Evolutionary conservation across 2,329 filamentous ascomycete genomes (phyloP).

Genomic region (Talaromyces sp.): DNA sequence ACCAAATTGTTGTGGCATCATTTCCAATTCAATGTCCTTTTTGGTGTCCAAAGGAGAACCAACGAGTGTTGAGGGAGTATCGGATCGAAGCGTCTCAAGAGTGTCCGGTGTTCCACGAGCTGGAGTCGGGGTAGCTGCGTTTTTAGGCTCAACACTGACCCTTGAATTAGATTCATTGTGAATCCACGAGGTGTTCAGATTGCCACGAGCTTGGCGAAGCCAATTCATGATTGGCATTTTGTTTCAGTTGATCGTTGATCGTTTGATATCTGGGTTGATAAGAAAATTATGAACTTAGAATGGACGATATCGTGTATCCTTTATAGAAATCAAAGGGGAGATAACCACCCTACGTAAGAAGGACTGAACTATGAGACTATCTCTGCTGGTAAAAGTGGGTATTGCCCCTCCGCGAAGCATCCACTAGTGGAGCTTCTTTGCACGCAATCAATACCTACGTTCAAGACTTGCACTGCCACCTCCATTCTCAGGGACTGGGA

Average conservation of each 20-base stretch:
- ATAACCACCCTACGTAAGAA: not conserved
- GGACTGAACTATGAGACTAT: slow-evolving; percentile 8
- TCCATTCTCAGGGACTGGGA: not conserved
- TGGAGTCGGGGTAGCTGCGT: slow-evolving; percentile 16
- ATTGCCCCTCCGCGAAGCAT: slow-evolving; percentile 6
- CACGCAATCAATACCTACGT: slow-evolving; percentile 12
- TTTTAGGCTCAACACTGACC: slow-evolving; percentile 12
- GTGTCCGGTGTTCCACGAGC: slow-evolving; percentile 9
- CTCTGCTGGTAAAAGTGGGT: slow-evolving; percentile 5
- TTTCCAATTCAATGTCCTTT: slow-evolving; percentile 22
- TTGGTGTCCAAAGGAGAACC: slow-evolving; percentile 20
- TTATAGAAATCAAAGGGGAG: slow-evolving; percentile 4
- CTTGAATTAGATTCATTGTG: slow-evolving; percentile 3
- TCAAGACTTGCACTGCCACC: not conserved
- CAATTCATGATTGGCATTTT: slow-evolving; percentile 22
- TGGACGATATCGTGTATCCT: not conserved
- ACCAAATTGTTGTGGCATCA: slow-evolving; percentile 33
- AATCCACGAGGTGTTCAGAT: not conserved
- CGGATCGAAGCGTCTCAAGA: slow-evolving; percentile 9
- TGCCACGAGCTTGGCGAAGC: slow-evolving; percentile 14
- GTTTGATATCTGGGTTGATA: not conserved
- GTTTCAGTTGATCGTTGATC: not conserved
- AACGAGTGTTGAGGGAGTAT: slow-evolving; percentile 17
- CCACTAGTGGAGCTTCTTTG: slow-evolving; percentile 9
- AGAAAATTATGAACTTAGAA: not conserved